Evolutionary conservation across 495 filamentous ascomycete species (phyloP), one percentile per base, ranked within the genome.

Genomic region (Aspergillus nidulans): DNA sequence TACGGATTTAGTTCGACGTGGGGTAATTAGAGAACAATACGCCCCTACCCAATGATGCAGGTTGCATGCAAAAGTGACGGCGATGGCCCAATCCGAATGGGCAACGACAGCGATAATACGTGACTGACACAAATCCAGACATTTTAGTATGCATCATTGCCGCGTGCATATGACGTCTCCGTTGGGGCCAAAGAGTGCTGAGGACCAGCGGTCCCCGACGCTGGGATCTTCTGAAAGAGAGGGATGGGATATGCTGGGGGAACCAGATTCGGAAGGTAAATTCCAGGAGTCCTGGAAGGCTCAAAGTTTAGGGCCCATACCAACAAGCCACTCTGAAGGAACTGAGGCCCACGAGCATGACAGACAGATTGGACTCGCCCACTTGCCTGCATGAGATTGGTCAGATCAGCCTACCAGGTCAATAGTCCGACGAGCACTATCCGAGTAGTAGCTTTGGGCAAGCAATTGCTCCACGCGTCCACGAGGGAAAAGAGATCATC

Each of bases 91-190:
- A n/a, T 48, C 52, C 19, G 39, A 40, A 45, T 40, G 25, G 42
- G 42, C 52, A 49, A 55, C 52, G 43, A 55, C 34, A 23, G 42
- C 28, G 19, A 36, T 46, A 38, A 28, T 12, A 10, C 30, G 30
- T 13, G 30, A 34, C 7, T 36, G 32, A 39, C 36, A 39, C 30
- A 39, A n/a, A 39, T 36, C 32, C 32, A n/a, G n/a, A n/a, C 26
- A 28, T 28, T 4, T 28, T 50, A 52, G 34, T 36, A 60, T 64
- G 58, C 58, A 61, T 57, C 58, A 61, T 57, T 49, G 53, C 45
- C 62, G 53, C 58, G 53, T 64, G 62, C 62, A 63, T 60, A 63
- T 60, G 61, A 63, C 61, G 58, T 63, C 61, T 60, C 57, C 58
- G 36, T 2, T 12, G 9, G 30, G 10, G n/a, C n/a, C n/a, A n/a